Conservation (phyloP, 768 basidiomycete species). For the Lactifluus rugatus region DNA sequence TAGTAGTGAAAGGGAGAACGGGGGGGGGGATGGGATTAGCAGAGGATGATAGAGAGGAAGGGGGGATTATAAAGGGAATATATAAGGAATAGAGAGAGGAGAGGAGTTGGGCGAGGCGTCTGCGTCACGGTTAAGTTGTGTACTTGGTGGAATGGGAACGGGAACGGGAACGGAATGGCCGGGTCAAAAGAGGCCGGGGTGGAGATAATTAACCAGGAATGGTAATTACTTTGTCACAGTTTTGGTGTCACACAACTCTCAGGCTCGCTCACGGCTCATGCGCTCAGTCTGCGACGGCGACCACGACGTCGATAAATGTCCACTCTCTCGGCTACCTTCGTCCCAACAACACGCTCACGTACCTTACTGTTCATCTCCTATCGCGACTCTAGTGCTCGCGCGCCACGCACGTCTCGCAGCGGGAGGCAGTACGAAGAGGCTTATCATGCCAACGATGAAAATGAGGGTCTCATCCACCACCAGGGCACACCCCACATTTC, state of each 20-base stretch:
- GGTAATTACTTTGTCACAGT: no score
- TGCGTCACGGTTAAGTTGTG: not conserved
- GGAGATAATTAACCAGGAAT: no score
- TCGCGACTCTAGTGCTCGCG: conserved; percentile 62
- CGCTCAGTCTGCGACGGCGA: not conserved
- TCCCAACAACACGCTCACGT: conserved; percentile 66
- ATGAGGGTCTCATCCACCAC: conserved; percentile 50
- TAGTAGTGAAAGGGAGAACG: not conserved
- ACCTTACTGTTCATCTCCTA: conserved; percentile 92
- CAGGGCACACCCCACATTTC: conserved; percentile 40
- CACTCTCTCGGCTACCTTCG: conserved; percentile 26
- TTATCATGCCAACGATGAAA: conserved; percentile 48
- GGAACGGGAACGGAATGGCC: no score
- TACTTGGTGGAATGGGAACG: not conserved
- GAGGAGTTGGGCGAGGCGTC: conserved; percentile 8
- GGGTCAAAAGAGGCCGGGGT: not conserved
- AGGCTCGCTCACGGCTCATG: no score
- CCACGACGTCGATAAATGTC: not conserved
- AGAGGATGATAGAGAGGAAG: conserved; percentile 10
- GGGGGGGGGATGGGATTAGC: conserved; percentile 5
- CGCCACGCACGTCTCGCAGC: conserved; percentile 31
- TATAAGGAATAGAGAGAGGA: conserved; percentile 14
- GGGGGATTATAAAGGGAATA: conserved; percentile 16
- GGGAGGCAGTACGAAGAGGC: conserved; percentile 38
- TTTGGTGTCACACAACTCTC: no score